Evolutionary conservation across 1,139 yeast genomes (phyloP), one percentile per base, ranked within the genome.

Genomic region (Pichia norvegensis): DNA sequence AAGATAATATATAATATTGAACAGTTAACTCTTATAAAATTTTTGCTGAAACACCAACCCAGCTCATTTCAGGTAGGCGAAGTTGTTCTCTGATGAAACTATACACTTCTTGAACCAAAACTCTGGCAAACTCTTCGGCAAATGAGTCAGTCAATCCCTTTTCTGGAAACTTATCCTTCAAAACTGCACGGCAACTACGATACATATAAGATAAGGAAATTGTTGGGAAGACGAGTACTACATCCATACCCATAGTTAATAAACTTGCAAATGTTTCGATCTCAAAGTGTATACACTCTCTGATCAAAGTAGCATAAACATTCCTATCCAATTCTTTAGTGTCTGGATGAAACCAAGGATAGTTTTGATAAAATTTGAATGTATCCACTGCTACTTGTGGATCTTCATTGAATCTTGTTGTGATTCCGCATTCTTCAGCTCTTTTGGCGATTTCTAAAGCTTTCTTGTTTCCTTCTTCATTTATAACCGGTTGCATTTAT

Each of bases 211-310:
- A 46, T 16, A 48, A 29, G 6, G 47, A 46, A 4, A 51, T 45
- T 29, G 43, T 40, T 16, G 48, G 49, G 36, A 43, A 52, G 4
- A 48, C 50, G 0, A 29, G 14, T 10, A 37, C 37, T 4, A 49
- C 41, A 31, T 48, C 49, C 6, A 50, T 27, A 3, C 55, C 55
- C 37, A 52, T 46, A 3, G 50, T 48, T 14, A 48, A 38, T 52
- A 52, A 46, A 36, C 52, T 48, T 25, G 53, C 46, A n/a, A 46
- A 29, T 1, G 55, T 52, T 27, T 52, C 55, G 20, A 52, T 43
- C 41, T 52, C 55, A 36, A 52, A 52, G 31, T 52, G 55, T 16
- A 50, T 45, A 41, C 53, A 50, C 41, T 50, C 50, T 43, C 53
- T 45, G 6, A 48, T 42, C n/a, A 52, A 41, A 16, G 51, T 45